Base-by-base conservation (phyloP, 106 monocot genomes). In the Alisma plantagoaquatica region DNA sequence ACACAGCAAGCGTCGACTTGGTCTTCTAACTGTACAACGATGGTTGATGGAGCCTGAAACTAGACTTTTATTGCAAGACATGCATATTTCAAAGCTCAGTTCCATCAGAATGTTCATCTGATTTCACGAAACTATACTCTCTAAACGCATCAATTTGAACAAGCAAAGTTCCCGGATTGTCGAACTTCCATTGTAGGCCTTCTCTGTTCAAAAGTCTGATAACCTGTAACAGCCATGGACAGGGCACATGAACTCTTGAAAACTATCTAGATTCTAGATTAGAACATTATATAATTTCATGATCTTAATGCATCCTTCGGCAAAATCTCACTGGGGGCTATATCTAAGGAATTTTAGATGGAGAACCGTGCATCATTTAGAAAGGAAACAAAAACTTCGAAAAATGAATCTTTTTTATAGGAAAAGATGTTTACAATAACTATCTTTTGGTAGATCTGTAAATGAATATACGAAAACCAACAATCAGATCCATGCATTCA, bases 111-210 rank as follows among this genome's bases (percentile, higher is more conserved):
- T 84, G 68, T 23, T 51, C 53, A 5, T 81, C 75, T 24, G 35
- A 49, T 7, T 57, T 71, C 27, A 66, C 31, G 65, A 96, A 96
- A 48, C 47, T 71, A 15, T 81, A 96, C 54, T 81, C 59, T 47
- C 63, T 84, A 19, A 42, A 33, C 2, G 75, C 66, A 53, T 76
- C 71, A n/a, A 85, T 59, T 21, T 33, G 26, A 11, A 98, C 64
- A 2, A 85, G 31, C 31, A 98, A 44, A 23, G 84, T 74, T 50
- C 96, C 96, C 15, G 76, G 48, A 63, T 98, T 89, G 57, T 89
- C 96, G 59, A 74, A 77, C 19, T 50, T 59, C 81, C 81, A 98
- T 33, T 76, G 32, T n/a, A 96, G 75, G 2, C 60, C 81, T 76
- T 98, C 96, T 43, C 72, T 85, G 38, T 60, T 41, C 23, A 57